Conservation (phyloP, 805 yeast species). For the Teunomyces funiuensis region DNA sequence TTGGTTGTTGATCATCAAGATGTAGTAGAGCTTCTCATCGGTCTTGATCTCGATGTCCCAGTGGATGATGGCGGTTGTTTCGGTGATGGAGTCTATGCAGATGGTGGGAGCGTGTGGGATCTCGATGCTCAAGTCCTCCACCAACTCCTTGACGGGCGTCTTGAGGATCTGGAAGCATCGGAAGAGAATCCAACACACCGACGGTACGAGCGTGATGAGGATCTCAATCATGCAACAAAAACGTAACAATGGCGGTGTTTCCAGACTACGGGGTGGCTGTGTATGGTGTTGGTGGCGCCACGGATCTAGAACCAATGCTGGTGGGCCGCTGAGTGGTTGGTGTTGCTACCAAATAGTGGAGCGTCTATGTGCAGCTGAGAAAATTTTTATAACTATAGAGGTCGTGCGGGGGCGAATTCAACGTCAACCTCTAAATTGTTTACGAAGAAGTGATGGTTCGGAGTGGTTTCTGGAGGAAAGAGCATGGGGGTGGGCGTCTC, state of each 20-base stretch:
- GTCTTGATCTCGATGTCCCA: slow-evolving; percentile 47
- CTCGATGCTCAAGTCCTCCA: slow-evolving; percentile 47
- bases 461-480: too few species aligned
- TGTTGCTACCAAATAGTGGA: not conserved
- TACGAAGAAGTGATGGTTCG: too few species aligned
- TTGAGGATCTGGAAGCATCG: slow-evolving; percentile 36
- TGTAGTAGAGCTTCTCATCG: slow-evolving; percentile 34
- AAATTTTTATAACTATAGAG: not conserved
- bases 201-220: slow-evolving; percentile 28
- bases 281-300: not conserved
- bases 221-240: slow-evolving; percentile 25
- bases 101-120: slow-evolving; percentile 57
- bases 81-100: slow-evolving; percentile 54
- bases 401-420: not conserved
- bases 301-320: not conserved
- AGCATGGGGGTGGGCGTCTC: too few species aligned
- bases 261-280: not conserved
- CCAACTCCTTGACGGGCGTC: slow-evolving; percentile 48
- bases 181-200: slow-evolving; percentile 40
- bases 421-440: not conserved
- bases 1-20: slow-evolving; percentile 32
- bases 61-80: slow-evolving; percentile 47
- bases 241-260: not conserved
- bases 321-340: not conserved
- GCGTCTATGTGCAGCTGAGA: not conserved